Evolutionary conservation across 129 eudicot genomes (phyloP), one percentile per base, ranked within the genome.

Genomic region (carrot (Daucus carota)): DNA sequence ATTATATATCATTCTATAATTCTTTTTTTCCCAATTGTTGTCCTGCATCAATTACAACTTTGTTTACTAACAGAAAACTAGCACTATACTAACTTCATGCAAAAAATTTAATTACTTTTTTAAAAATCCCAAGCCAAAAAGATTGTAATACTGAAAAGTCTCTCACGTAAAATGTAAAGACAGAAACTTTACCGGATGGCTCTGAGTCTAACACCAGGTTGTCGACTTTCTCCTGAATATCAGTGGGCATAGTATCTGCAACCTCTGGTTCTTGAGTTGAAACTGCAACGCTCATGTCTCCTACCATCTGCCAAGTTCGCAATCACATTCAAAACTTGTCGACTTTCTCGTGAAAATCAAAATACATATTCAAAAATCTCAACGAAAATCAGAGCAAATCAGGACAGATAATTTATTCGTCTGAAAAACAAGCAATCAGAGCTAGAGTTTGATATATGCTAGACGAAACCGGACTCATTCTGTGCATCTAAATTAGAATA

Each of bases 171-270:
- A 26, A 52, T 54, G 63, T n/a, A n/a, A 13, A 8, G 29, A 54
- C 29, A 52, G 28, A 22, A 1, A 54, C 14, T n/a, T 60, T 57
- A 80, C 86, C 86, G 73, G 54, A 74, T 8, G 80, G 82, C 76
- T 80, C 89, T 11, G 78, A 78, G 76, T 79, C 89, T 68, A 82
- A 71, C 13, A 67, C 71, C 73, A 86, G 63, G 38, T 75, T 77
- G 26, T 80, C 79, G 38, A 86, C 78, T 82, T 80, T 80, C 74
- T 80, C 86, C 52, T 74, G 80, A 38, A 79, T 77, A 29, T 73
- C 80, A 5, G 60, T 38, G 26, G 80, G 47, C 72, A 43, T 47
- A 41, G 34, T 75, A 41, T 75, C 66, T 32, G 72, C 60, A 48
- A 26, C 44, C 46, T 33, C 77, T 3, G 81, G 54, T 45, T 75